These are phyloP conservation scores for Trapa bicornis DNA, from an alignment of 345 rosid genomes.

Conservation along the genomic window DNA sequence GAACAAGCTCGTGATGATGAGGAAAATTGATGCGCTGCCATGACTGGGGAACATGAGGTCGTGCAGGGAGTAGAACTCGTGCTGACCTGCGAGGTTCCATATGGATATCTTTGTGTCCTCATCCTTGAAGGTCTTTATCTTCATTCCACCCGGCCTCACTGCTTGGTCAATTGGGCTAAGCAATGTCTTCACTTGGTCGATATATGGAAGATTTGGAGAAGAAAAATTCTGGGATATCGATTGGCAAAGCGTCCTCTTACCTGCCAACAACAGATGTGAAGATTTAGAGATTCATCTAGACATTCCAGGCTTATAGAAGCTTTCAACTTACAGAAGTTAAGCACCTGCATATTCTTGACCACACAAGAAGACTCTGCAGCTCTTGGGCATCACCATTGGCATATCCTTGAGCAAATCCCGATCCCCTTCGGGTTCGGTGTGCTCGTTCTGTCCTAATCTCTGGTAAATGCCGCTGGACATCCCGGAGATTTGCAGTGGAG, in stretches of 20 bases:
- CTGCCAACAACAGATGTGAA: conserved; percentile 17
- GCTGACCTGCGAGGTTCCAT: conserved; percentile 92
- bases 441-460: conserved; percentile 65
- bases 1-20: conserved; percentile 70
- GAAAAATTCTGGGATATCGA: conserved; percentile 59
- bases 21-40: conserved; percentile 70
- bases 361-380: conserved; percentile 76
- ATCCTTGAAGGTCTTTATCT: conserved; percentile 65
- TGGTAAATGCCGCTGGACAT: conserved; percentile 54
- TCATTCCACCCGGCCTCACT: conserved; percentile 71
- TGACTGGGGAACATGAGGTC: conserved; percentile 91
- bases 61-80: conserved; percentile 73
- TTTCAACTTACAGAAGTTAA: background rate
- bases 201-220: conserved; percentile 55
- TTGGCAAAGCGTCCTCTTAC: conserved; percentile 70
- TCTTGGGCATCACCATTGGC: conserved; percentile 75
- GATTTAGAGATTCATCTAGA: background rate
- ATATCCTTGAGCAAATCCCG: conserved; percentile 63
- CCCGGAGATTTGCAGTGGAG: conserved; percentile 64
- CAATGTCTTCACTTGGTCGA: conserved; percentile 66
- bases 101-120: conserved; percentile 74
- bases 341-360: conserved; percentile 91
- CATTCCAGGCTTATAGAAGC: too few species aligned
- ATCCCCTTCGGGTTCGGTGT: conserved; percentile 39
- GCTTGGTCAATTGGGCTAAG: conserved; percentile 86